Evolutionary conservation across 1,139 yeast genomes (phyloP).

Genomic region (Protomyces inundatus): DNA sequence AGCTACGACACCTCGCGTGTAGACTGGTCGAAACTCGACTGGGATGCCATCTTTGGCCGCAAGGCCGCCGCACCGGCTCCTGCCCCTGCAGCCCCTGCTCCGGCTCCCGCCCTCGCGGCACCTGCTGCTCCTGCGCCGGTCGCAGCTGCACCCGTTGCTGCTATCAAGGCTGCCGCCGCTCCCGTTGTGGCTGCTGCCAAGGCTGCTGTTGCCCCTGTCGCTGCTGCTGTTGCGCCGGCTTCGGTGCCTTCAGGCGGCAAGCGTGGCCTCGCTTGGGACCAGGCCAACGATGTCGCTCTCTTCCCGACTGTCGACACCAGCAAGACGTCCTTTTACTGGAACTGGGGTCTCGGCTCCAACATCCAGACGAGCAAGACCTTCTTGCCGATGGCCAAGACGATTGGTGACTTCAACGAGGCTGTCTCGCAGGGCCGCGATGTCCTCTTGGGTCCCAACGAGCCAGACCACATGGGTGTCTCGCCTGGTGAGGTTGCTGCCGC

Average conservation of each 20-base stretch:
- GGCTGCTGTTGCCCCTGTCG: constrained; percentile 9
- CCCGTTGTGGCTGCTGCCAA: not conserved
- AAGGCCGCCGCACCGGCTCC: constrained; percentile 9
- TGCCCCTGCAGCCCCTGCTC: not conserved
- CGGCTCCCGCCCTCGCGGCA: constrained; percentile 1
- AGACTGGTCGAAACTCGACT: constrained; percentile 17
- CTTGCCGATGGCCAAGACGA: constrained; percentile 10
- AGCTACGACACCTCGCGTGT: constrained; percentile 13
- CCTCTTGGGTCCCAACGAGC: constrained; percentile 25
- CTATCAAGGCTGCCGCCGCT: not conserved
- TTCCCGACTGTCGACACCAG: constrained; percentile 7
- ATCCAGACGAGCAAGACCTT: constrained; percentile 11
- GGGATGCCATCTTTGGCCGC: constrained; percentile 18
- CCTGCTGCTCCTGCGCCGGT: not conserved
- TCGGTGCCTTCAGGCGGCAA: constrained; percentile 2
- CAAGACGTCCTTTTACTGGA: constrained; percentile 9
- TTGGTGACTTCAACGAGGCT: not conserved
- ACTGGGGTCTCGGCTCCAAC: constrained; percentile 17
- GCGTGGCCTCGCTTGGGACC: constrained; percentile 26
- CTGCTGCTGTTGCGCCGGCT: not conserved
- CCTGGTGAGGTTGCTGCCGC: constrained; percentile 13
- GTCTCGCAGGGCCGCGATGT: not conserved
- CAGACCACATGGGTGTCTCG: constrained; percentile 13
- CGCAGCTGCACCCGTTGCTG: not conserved
- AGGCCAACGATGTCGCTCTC: constrained; percentile 17